Evolutionary conservation across 2,329 filamentous ascomycete genomes (phyloP).

Genomic region (Aspergillus candidus): DNA sequence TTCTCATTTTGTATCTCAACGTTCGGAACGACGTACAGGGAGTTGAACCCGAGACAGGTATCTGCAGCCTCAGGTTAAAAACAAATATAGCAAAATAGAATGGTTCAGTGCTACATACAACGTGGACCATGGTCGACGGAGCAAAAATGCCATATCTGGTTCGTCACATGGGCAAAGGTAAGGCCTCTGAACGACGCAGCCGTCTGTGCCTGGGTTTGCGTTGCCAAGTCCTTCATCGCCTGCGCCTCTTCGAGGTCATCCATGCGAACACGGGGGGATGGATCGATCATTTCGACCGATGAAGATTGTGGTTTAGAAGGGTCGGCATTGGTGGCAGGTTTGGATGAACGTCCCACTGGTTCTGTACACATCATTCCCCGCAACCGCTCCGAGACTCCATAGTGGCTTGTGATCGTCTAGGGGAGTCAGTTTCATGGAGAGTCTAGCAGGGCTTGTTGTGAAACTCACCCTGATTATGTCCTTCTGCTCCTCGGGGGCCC

Average conservation of each 20-base stretch:
- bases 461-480: slow-evolving; percentile 45
- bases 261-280: slow-evolving; percentile 8
- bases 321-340: slow-evolving; percentile 13
- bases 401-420: slow-evolving; percentile 51
- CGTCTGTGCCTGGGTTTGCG: slow-evolving; percentile 17
- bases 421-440: slow-evolving; percentile 4
- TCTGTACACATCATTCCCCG: slow-evolving; percentile 58
- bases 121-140: slow-evolving; percentile 62
- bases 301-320: slow-evolving; percentile 8
- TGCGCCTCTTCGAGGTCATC: slow-evolving; percentile 31
- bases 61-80: slow-evolving; percentile 39
- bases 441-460: background rate
- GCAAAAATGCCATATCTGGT: slow-evolving; percentile 70
- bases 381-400: slow-evolving; percentile 63
- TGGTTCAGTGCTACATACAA: slow-evolving; percentile 42
- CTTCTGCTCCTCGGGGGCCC: slow-evolving; percentile 58
- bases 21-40: slow-evolving; percentile 43
- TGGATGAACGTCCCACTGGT: slow-evolving; percentile 35
- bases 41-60: slow-evolving; percentile 67
- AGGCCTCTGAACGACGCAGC: slow-evolving; percentile 28
- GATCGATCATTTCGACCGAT: slow-evolving; percentile 6
- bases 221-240: slow-evolving; percentile 17
- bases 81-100: background rate
- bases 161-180: slow-evolving; percentile 55
- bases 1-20: slow-evolving; percentile 28